Evolutionary conservation across 129 eudicot genomes (phyloP), one percentile per base, ranked within the genome.

Genomic region (Solidago caesia): DNA sequence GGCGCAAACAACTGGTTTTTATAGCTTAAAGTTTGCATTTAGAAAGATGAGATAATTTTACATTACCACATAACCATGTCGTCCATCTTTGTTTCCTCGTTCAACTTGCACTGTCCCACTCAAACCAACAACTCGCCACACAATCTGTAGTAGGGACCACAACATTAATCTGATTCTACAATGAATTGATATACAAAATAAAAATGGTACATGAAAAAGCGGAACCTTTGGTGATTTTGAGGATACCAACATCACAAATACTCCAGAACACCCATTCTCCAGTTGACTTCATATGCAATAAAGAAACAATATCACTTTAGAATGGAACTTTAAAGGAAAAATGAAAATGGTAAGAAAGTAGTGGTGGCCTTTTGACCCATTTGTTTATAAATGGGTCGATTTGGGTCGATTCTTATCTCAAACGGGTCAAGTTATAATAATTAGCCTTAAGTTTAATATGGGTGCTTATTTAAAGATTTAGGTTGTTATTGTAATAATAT

Each of bases 41-140:
- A 44, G 33, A 62, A 62, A 41, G 45, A 33, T 62, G 39, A 62
- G 43, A 62, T 21, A 21, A 21, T 21, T 53, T 21, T 63, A 45
- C 63, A 68, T 73, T 88, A 90, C 98, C 89, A 82, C 75, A 74
- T 90, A 93, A 45, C 97, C 98, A 70, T 88, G 97, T 52, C 49
- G 77, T 42, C 96, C 98, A 42, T 86, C 96, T 72, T 72, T 49
- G 76, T 71, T 90, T 80, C 97, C 96, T 8, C 92, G 88, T 80
- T 93, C 98, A 68, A 93, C 90, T 83, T 93, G 96, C 65, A 93
- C 75, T 6, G 98, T 90, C 72, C 98, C 98, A n/a, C 67, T 88
- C 58, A 93, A 77, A 77, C 98, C 96, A 79, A 88, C 96, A 59
- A 93, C 82, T 73, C 96, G 87, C 98, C 98, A 93, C 2, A 90